Conservation (phyloP, 225 moss, liverwort and hornwort genomes). For the Straminergon stramineum region DNA sequence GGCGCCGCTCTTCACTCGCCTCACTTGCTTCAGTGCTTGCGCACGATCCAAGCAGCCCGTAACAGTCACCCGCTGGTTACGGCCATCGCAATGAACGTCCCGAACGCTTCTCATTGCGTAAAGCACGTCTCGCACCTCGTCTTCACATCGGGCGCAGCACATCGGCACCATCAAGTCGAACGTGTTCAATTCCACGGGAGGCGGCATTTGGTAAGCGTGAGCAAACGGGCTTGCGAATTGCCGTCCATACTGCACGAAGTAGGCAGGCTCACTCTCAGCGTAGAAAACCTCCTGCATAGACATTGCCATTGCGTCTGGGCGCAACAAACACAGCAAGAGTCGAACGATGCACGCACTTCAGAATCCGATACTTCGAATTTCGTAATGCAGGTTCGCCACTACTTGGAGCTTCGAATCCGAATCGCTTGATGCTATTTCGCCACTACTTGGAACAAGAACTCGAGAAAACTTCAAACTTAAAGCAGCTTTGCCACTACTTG, state of each 20-base stretch:
- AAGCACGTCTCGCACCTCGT: conserved; percentile 9
- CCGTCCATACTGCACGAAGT: neutral
- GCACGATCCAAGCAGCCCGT: conserved; percentile 17
- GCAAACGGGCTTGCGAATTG: neutral
- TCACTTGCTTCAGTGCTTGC: conserved; percentile 8
- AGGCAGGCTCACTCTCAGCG: neutral
- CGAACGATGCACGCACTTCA: neutral
- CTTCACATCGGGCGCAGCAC: conserved; percentile 24
- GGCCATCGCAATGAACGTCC: conserved; percentile 19
- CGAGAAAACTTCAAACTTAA: neutral
- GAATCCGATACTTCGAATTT: neutral
- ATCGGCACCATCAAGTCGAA: conserved; percentile 28
- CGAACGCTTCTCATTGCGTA: neutral
- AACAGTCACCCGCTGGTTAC: conserved; percentile 6
- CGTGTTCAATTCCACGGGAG: neutral
- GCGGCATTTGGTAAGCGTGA: neutral
- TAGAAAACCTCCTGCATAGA: conserved; percentile 10
- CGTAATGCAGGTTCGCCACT: neutral
- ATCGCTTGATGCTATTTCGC: neutral
- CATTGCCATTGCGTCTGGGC: neutral
- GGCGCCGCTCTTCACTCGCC: conserved; percentile 2
- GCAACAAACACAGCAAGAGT: neutral
- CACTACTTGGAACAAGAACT: neutral
- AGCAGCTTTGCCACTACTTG: neutral
- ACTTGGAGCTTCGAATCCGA: neutral